Evolutionary conservation across 768 basidiomycete genomes (phyloP), one percentile per base, ranked within the genome.

Genomic region (Hysterangium stoloniferum): DNA sequence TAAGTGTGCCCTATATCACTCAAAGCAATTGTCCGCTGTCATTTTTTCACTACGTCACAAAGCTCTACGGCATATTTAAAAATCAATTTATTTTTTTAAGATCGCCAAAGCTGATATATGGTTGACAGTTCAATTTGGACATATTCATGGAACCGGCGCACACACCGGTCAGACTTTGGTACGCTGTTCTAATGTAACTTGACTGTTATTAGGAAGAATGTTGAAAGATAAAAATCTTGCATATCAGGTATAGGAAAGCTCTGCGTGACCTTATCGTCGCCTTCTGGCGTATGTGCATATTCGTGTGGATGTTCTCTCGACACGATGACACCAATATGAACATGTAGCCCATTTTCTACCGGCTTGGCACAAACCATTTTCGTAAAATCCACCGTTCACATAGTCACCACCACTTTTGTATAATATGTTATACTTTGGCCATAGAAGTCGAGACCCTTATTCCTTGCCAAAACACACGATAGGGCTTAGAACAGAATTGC

Each of bases 91-190:
- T 40, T 1, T 66, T 5, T 64, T 58, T 29, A 28, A 58, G 1
- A 58, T 61, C 38, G 53, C 56, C 3, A 17, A 19, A 22, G 29
- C 6, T 5, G 62, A 61, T 36, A 62, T 59, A 0, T 56, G 58
- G 5, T 5, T 54, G 6, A 37, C 57, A 0, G 52, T 58, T 11
- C 48, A 45, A 7, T 63, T 62, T 37, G 40, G 52, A 1, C 56
- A 64, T 33, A 64, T 63, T 17, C 35, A 61, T 33, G 59, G 62
- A 1, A 22, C 32, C 15, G 61, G 61, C 42, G 52, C 56, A 2
- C 59, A 63, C 42, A 62, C 59, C 40, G 60, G 61, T 1, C 58
- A 62, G 36, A 59, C 4, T 41, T 55, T 1, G 59, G 64, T 59
- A 17, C 6, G 54, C 19, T 5, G n/a, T n/a, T n/a, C n/a, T n/a